A percentile compares a stretch with the other conserved stretches of the same genome.
Evolutionary conservation across 164 flowering plant species (phyloP).

Genomic region (Amborella trichopoda): DNA sequence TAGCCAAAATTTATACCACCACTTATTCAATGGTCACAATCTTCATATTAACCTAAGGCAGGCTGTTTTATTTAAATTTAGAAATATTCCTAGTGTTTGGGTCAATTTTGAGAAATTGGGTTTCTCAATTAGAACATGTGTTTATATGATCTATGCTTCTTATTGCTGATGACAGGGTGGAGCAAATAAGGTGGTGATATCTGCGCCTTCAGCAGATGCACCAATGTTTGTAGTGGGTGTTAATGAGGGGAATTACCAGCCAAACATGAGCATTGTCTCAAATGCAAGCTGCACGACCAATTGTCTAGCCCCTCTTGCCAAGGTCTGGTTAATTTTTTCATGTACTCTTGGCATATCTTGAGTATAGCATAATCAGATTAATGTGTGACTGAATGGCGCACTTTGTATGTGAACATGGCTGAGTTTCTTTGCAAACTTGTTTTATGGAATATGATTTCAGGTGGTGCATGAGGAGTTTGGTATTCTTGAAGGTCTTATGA

Average conservation of each 20-base stretch:
- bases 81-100: too few relatives aligned
- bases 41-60: too few relatives aligned
- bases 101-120: too few relatives aligned
- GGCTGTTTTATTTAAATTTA: too few relatives aligned
- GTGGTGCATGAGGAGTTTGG: slow-evolving; percentile 99
- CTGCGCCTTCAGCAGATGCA: slow-evolving; percentile 99
- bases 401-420: too few relatives aligned
- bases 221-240: slow-evolving; percentile 99
- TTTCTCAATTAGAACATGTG: too few relatives aligned
- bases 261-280: slow-evolving; percentile 89
- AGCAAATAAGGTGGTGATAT: slow-evolving; percentile 89
- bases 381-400: too few relatives aligned
- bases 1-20: too few relatives aligned
- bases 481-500: slow-evolving; percentile 88
- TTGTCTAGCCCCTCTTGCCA: slow-evolving; percentile 93
- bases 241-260: slow-evolving; percentile 71
- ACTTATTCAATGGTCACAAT: too few relatives aligned
- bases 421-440: too few relatives aligned
- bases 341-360: neutral
- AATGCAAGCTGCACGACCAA: slow-evolving; percentile 99
- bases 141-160: too few relatives aligned
- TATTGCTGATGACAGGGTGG: slow-evolving; percentile 55
- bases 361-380: too few relatives aligned
- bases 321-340: slow-evolving; percentile 26
- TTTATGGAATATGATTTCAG: slow-evolving; percentile 23